Evolutionary conservation across 805 yeast species (phyloP).

Genomic region (Candida bentonensis): DNA sequence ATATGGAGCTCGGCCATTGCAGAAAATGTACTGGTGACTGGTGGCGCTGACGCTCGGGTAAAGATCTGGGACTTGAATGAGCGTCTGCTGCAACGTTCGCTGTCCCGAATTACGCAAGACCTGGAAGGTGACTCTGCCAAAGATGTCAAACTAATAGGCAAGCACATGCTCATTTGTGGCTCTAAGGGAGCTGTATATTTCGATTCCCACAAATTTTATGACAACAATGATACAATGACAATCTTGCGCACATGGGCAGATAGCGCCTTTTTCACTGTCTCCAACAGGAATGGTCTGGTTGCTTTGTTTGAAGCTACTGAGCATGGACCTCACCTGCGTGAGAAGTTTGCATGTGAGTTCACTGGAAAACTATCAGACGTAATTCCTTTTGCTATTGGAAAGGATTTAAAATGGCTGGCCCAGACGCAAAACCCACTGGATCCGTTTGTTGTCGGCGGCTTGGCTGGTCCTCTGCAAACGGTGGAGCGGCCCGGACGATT

Average conservation of each 20-base stretch:
- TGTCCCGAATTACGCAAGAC: background rate
- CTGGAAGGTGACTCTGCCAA: background rate
- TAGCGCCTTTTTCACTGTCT: conserved; percentile 29
- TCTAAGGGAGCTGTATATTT: conserved; percentile 18
- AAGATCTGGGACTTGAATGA: conserved; percentile 37
- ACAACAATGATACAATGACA: conserved; percentile 1
- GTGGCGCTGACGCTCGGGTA: conserved; percentile 88
- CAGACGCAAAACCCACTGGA: conserved; percentile 61
- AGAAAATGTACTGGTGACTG: conserved; percentile 50
- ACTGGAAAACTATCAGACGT: conserved; percentile 23
- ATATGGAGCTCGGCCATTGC: conserved; percentile 60
- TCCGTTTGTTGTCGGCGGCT: conserved; percentile 31
- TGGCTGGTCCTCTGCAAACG: conserved; percentile 21
- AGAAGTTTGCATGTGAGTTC: conserved; percentile 16
- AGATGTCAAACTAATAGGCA: background rate
- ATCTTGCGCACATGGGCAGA: conserved; percentile 24
- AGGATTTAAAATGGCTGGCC: conserved; percentile 22
- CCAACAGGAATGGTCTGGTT: conserved; percentile 19
- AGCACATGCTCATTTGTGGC: background rate
- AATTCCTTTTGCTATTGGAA: conserved; percentile 7
- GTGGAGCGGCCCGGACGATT: conserved; percentile 30
- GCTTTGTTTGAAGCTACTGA: conserved; percentile 6
- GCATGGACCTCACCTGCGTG: conserved; percentile 11
- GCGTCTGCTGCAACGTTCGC: background rate
- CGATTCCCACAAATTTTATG: conserved; percentile 11